phyloP scores from a whole-genome alignment of 192 early-diverging fungal species.

The Spizellomyces sp. region DNA sequence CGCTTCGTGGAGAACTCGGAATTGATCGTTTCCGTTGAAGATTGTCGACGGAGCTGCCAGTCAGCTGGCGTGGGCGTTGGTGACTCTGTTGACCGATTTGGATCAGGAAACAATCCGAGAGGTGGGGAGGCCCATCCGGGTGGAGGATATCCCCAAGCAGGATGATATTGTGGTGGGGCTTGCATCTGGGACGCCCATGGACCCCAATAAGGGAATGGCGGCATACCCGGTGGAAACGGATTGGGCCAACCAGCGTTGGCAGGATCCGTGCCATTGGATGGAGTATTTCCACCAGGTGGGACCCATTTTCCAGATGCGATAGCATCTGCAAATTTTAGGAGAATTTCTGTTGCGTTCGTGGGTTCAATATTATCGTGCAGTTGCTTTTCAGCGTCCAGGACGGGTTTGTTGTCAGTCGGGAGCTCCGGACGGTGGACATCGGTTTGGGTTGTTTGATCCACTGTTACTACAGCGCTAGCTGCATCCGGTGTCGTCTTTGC shows the following conservation, averaged over 20 bases:
- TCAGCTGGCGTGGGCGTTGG: too few relatives aligned
- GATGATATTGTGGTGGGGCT: neutral
- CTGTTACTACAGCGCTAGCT: neutral
- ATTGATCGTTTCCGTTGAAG: neutral
- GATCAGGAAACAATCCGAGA: neutral
- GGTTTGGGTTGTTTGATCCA: constrained; percentile 13
- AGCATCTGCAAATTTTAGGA: constrained; percentile 23
- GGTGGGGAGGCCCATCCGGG: neutral
- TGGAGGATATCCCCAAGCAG: neutral
- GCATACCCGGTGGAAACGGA: neutral
- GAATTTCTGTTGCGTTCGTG: constrained; percentile 3
- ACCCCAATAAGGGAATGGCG: neutral
- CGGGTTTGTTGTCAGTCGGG: too few relatives aligned
- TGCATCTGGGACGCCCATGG: neutral
- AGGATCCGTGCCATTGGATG: too few relatives aligned
- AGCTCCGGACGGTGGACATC: neutral
- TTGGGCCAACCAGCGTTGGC: neutral
- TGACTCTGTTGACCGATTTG: too few relatives aligned
- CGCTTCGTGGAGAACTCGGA: neutral
- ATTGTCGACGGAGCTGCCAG: neutral
- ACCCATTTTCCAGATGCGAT: constrained; percentile 23
- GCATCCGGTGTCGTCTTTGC: neutral
- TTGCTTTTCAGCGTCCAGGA: too few relatives aligned
- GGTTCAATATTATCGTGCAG: too few relatives aligned
- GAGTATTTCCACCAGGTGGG: neutral